Conservation (phyloP, 192 early-diverging fungal genomes). For the Backusella tuberculispora region DNA sequence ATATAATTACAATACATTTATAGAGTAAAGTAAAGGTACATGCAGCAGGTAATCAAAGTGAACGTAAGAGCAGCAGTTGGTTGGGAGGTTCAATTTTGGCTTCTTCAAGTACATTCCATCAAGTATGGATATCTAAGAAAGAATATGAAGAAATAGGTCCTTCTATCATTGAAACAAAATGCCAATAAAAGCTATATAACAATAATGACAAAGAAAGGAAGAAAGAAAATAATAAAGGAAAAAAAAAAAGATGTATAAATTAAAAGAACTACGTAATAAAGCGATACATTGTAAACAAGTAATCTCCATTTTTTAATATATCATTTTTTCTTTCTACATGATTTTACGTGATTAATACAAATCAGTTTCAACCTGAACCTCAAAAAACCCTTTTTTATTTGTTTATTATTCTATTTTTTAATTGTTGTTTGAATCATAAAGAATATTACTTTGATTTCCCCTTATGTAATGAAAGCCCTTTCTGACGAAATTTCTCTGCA, state of each 20-base stretch:
- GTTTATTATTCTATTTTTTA: no score
- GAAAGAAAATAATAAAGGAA: no score
- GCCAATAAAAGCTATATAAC: slow-evolving; percentile 48
- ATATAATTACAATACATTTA: background rate
- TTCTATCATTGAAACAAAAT: slow-evolving; percentile 86
- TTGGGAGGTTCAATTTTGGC: slow-evolving; percentile 94
- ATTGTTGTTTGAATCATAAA: no score
- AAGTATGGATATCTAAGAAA: slow-evolving; percentile 95
- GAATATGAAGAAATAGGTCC: slow-evolving; percentile 93
- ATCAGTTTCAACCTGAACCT: no score
- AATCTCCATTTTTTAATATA: no score
- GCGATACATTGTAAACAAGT: background rate
- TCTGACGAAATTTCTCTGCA: no score
- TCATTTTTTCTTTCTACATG: no score
- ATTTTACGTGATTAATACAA: no score
- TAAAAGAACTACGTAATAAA: background rate
- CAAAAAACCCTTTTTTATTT: no score
- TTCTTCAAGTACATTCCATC: slow-evolving; percentile 95
- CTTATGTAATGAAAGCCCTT: no score
- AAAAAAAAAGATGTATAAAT: background rate
- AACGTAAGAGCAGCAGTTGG: slow-evolving; percentile 93
- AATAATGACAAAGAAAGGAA: no score
- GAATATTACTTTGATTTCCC: no score
- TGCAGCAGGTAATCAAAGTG: slow-evolving; percentile 72
- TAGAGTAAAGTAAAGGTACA: slow-evolving; percentile 82